Conservation (phyloP, 2,329 filamentous ascomycete genomes). For the Rutstroemia sp. region DNA sequence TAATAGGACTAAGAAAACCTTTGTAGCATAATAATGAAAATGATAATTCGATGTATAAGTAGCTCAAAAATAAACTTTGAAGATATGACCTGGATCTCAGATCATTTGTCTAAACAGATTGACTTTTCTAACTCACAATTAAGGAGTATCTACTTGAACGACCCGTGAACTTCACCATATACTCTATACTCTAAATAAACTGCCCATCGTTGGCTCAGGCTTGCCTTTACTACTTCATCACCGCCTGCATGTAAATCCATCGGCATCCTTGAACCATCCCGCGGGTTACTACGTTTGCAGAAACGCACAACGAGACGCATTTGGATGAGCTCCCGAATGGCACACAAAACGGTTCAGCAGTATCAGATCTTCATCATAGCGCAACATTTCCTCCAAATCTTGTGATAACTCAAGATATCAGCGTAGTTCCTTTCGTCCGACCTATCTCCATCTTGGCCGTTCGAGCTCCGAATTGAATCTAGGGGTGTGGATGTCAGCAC, state of each 20-base stretch:
- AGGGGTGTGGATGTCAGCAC: constrained; percentile 6
- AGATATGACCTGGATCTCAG: no score
- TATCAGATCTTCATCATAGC: constrained; percentile 67
- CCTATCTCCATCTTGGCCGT: constrained; percentile 76
- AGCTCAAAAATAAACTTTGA: no score
- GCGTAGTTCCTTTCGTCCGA: constrained; percentile 60
- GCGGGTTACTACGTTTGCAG: constrained; percentile 32
- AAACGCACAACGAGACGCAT: constrained; percentile 39
- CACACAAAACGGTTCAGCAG: constrained; percentile 52
- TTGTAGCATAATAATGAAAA: no score
- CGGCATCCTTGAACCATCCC: constrained; percentile 20
- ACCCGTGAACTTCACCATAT: background rate
- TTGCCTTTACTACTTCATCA: constrained; percentile 48
- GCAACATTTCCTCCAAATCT: constrained; percentile 20
- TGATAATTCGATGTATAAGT: no score
- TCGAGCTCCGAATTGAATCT: constrained; percentile 77
- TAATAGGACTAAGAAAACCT: no score
- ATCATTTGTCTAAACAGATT: no score
- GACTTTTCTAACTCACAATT: no score
- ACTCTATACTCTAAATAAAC: background rate
- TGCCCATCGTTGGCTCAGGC: constrained; percentile 45
- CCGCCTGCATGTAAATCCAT: constrained; percentile 17
- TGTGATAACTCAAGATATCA: constrained; percentile 37
- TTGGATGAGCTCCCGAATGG: constrained; percentile 23
- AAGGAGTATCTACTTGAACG: no score